Base-by-base conservation (phyloP, 345 rosid genomes). In the Gossypium longicalyx region DNA sequence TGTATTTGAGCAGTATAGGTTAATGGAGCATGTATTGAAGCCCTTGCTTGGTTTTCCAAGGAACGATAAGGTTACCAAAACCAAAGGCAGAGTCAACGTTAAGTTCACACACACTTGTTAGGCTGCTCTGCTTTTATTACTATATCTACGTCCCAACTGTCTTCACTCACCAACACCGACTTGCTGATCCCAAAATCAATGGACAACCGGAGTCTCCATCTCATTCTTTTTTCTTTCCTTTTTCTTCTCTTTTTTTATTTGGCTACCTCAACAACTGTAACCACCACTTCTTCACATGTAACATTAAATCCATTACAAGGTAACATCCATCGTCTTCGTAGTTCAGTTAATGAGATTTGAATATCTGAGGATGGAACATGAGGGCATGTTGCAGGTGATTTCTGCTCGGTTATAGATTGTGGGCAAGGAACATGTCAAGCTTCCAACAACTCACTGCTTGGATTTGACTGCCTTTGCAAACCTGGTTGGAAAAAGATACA, bases 401-500 rank as follows among this genome's bases (percentile, higher is more conserved):
- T 27, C 12, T 76, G 84, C 56, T n/a, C 71, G 1, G 1, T 15
- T 29, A n/a, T 73, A 7, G n/a, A 72, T 22, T 86, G 89, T 70
- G 85, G 78, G 57, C 67, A 79, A 74, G 90, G 89, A 74, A 70
- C 59, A 43, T 87, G 90, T 63, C 65, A 60, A 52, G 23, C 61
- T 44, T 47, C 71, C 1, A 74, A 38, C 72, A 8, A 45, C 23
- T 45, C 79, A 10, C 0, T 25, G 17, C 60, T 23, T 9, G 82
- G 82, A 13, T 81, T 81, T 74, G 83, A 84, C 0, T 86, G 90
- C 76, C 51, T 59, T 20, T 89, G 92, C 71, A 3, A 67, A 43
- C 47, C 84, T 51, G 89, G 89, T 52, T 89, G 90, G 92, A 77
- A 41, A 67, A 85, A 77, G 83, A 56, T 80, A 4, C 80, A 83